Evolutionary conservation across 768 basidiomycete genomes (phyloP), one percentile per base, ranked within the genome.

Genomic region (Podaxis carcinomalis): DNA sequence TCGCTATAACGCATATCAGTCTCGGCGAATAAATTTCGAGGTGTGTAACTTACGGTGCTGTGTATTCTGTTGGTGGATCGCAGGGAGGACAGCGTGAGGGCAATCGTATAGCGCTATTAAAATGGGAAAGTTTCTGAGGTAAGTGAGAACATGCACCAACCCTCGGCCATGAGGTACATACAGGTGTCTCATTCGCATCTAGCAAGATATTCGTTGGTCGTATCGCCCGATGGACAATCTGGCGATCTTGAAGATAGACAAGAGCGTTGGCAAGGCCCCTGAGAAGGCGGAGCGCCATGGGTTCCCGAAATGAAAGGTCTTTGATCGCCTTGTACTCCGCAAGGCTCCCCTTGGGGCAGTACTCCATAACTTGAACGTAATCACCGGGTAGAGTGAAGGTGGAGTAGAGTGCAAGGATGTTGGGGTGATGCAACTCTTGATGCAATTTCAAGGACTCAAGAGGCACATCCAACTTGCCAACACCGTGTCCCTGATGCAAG

Each of bases 381-480:
- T 70, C 71, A 4, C 63, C 65, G 16, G 70, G 62, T 0, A 75
- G 70, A 32, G 66, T 62, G 60, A 82, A 81, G 1, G 66, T 66
- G 9, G 78, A 77, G n/a, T 80, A 71, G 2, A 83, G 65, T 23
- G 82, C 75, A 14, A 80, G 73, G 55, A 85, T 73, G 42, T 74
- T 76, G 4, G 83, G 83, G 66, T 85, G 83, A 62, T 76, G 76
- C 16, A 84, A 70, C 0, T 76, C 67, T 49, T 73, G 74, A 61
- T 82, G 79, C 27, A 82, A 62, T 0, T 28, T 37, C 67, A 54
- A 16, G 68, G 2, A 59, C 39, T 46, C 37, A 23, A 49, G 23
- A 1, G 47, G 78, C 1, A 85, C 81, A 0, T 76, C 71, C 66
- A 86, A 84, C 0, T 78, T 77, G 60, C 83, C 21, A 5, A 4